These are phyloP conservation scores for Pichia thaimueangensis DNA, from an alignment of 805 yeast species.

Conservation along the genomic window DNA sequence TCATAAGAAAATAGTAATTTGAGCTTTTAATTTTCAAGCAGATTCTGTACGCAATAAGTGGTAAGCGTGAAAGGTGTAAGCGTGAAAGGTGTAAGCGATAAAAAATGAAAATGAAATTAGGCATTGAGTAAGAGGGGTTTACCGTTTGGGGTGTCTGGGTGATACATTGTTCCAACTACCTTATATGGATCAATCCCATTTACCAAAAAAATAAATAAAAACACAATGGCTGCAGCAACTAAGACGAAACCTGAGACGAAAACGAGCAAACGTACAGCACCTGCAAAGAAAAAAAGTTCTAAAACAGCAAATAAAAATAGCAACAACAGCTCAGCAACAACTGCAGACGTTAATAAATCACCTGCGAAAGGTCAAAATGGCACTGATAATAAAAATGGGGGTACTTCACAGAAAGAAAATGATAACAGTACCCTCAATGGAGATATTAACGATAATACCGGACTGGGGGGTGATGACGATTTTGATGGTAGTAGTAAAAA, in stretches of 20 bases:
- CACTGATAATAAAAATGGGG: background rate
- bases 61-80: no score
- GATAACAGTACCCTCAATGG: background rate
- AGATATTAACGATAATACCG: background rate
- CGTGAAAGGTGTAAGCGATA: no score
- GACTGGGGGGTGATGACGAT: background rate
- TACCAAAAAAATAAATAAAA: no score
- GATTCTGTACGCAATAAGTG: no score
- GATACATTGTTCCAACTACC: no score
- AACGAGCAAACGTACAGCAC: background rate
- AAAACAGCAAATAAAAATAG: background rate
- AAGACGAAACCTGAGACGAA: background rate
- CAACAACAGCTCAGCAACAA: background rate
- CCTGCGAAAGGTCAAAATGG: background rate
- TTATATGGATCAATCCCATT: no score
- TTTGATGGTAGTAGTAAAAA: background rate
- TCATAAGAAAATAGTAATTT: no score
- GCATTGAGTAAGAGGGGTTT: no score
- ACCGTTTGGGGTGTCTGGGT: no score
- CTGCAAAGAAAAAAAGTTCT: background rate
- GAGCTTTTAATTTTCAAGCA: no score
- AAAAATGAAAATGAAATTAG: no score
- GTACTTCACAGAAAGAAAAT: no score
- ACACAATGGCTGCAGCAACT: background rate
- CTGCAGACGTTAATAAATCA: background rate